Evolutionary conservation across 148 eudicot genomes (phyloP), one percentile per base, ranked within the genome.

Genomic region (Rhododendron ferrugineum): DNA sequence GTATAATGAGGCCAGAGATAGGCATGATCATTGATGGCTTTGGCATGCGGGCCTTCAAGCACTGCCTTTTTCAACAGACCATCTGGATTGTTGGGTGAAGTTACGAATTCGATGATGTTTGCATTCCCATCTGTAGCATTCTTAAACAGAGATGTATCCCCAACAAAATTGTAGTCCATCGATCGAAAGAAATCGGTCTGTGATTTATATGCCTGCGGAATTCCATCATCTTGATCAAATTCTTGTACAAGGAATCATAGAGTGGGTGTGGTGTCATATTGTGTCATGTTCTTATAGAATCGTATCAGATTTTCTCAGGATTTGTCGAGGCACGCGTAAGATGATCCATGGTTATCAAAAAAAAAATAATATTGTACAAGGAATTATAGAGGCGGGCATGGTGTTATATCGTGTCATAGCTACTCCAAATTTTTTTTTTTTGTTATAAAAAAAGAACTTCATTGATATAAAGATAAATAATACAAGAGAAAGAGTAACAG

Each of bases 1-100:
- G 95, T 90, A 79, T 76, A 92, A 93, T 90, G 95, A 2, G 95
- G 95, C 95, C 95, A 93, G 78, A 87, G 88, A 83, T 91, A 92
- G 40, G 92, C 95, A 84, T 79, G 90, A 84, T 93, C 95, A 87
- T 90, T 28, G 42, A 93, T 89, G 14, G 90, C 66, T 49, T 86
- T 90, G 15, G 80, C 91, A 75, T 62, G 83, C 23, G 89, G 83
- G 15, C 91, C 93, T 44, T 86, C 0, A 72, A 88, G 85, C 50
- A 93, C 89, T 2, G 91, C 86, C 80, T 79, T 79, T 46, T 88
- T 91, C 46, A 93, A 56, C 32, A 84, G 75, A 0, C 92, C 86
- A 82, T 92, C 95, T 2, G 94, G 92, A 84, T 93, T 93, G 81
- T 93, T 93, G 4, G 95, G 94, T 15, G 93, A 89, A 4, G 94